These are phyloP conservation scores for Beta lomatogona DNA, from an alignment of 179 eudicot species.

Conservation along the genomic window DNA sequence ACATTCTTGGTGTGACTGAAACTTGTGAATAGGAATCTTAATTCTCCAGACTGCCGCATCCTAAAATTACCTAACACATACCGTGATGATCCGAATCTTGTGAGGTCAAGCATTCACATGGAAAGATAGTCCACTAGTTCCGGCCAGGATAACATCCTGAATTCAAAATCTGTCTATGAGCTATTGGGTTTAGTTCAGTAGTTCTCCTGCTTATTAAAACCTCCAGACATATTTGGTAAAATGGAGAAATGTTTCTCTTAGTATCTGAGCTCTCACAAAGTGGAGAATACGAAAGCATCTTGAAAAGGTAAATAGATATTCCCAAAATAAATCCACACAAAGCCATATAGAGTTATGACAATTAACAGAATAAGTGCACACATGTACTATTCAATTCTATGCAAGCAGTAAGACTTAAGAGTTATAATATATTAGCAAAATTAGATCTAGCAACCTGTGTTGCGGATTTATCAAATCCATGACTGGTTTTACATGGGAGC, in stretches of 20 bases:
- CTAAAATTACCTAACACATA: constrained; percentile 3
- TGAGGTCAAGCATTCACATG: not conserved
- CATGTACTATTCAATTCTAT: not conserved
- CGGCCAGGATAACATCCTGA: not conserved
- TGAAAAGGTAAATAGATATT: not conserved
- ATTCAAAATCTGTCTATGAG: not conserved
- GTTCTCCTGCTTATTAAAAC: not conserved
- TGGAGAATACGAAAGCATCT: not conserved
- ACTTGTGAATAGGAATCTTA: not conserved
- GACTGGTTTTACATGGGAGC: constrained; percentile 58
- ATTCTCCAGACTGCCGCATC: not conserved
- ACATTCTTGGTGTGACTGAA: not conserved
- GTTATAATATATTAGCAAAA: not conserved
- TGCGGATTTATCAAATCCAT: constrained; percentile 87
- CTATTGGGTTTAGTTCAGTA: not conserved
- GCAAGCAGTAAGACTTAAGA: constrained; percentile 5
- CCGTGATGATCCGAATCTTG: not conserved
- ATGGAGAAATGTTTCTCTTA: not conserved
- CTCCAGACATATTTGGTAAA: not conserved
- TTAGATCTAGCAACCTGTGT: constrained; percentile 47
- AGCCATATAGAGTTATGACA: not conserved
- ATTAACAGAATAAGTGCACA: not conserved
- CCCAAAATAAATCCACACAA: not conserved
- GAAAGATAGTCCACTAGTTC: not conserved
- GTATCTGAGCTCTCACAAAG: not conserved